These are phyloP conservation scores for Pseudozyma sp. DNA, from an alignment of 1,284 basidiomycete species.

Conservation along the genomic window DNA sequence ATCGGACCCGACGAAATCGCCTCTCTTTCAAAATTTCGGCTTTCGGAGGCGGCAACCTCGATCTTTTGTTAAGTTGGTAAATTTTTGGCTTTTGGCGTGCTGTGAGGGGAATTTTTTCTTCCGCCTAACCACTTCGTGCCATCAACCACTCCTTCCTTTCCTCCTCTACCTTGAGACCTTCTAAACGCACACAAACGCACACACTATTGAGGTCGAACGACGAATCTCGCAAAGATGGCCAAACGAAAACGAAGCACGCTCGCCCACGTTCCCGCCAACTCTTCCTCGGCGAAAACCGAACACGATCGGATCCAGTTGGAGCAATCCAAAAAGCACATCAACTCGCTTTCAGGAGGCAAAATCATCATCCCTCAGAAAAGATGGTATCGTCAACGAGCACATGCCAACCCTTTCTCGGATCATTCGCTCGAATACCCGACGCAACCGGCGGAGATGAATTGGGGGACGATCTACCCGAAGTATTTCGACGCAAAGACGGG, in stretches of 20 bases:
- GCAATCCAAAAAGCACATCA: conserved; percentile 55
- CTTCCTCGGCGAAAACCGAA: conserved; percentile 29
- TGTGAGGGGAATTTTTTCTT: background rate
- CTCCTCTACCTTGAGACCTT: background rate
- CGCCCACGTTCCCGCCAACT: conserved; percentile 28
- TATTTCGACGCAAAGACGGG: conserved; percentile 71
- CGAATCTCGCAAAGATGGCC: conserved; percentile 21
- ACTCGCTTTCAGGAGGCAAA: conserved; percentile 50
- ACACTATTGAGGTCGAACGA: background rate
- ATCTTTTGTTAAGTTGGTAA: conserved; percentile 2
- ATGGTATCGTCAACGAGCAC: conserved; percentile 95
- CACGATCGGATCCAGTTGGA: conserved; percentile 38
- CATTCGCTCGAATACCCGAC: conserved; percentile 90
- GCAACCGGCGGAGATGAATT: conserved; percentile 84
- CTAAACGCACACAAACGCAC: background rate
- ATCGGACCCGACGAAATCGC: conserved; percentile 18
- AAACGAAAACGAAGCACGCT: conserved; percentile 37
- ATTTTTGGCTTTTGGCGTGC: conserved; percentile 1
- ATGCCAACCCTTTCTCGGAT: conserved; percentile 98
- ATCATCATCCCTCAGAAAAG: conserved; percentile 78
- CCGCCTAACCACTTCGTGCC: background rate
- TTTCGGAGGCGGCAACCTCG: background rate
- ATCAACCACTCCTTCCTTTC: conserved; percentile 1
- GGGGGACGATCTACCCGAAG: conserved; percentile 85
- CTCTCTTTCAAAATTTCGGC: conserved; percentile 1